Conservation (phyloP, 441 rosid genomes). For the Oxalis stricta region DNA sequence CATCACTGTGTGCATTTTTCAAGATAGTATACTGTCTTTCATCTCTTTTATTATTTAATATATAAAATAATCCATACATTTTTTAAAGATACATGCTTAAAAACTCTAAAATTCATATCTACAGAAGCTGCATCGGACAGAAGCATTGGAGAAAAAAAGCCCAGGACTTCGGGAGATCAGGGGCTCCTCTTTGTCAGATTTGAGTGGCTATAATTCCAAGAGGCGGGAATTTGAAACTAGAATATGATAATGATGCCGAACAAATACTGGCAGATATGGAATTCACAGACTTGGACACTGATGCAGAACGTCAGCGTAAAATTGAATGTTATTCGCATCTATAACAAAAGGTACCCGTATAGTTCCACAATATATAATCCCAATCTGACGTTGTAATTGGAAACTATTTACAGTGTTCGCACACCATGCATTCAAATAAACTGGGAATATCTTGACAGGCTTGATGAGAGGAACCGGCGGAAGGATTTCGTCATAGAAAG, state of each 20-base stretch:
- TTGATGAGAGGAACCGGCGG: slow-evolving; percentile 89
- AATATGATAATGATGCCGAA: slow-evolving; percentile 94
- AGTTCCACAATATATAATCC: neutral
- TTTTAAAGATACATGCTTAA: slow-evolving; percentile 6
- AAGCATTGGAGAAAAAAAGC: slow-evolving; percentile 85
- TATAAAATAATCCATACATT: neutral
- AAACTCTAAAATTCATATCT: slow-evolving; percentile 10
- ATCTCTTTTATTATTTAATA: too few relatives aligned
- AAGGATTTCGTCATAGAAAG: slow-evolving; percentile 82
- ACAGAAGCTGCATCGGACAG: slow-evolving; percentile 64
- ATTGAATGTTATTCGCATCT: slow-evolving; percentile 70
- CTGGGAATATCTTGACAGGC: slow-evolving; percentile 35
- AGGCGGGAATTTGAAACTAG: slow-evolving; percentile 93
- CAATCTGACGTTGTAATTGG: neutral
- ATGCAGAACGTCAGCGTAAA: slow-evolving; percentile 68
- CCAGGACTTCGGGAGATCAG: slow-evolving; percentile 53
- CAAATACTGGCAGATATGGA: slow-evolving; percentile 92
- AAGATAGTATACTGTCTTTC: too few relatives aligned
- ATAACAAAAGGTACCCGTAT: slow-evolving; percentile 53
- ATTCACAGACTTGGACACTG: slow-evolving; percentile 61
- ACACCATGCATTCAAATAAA: neutral
- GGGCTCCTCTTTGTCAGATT: slow-evolving; percentile 56
- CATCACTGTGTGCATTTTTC: too few relatives aligned
- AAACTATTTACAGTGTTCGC: neutral
- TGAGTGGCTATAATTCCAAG: slow-evolving; percentile 82